phyloP scores from a whole-genome alignment of 345 rosid species.

The Citrus mangshanensis region DNA sequence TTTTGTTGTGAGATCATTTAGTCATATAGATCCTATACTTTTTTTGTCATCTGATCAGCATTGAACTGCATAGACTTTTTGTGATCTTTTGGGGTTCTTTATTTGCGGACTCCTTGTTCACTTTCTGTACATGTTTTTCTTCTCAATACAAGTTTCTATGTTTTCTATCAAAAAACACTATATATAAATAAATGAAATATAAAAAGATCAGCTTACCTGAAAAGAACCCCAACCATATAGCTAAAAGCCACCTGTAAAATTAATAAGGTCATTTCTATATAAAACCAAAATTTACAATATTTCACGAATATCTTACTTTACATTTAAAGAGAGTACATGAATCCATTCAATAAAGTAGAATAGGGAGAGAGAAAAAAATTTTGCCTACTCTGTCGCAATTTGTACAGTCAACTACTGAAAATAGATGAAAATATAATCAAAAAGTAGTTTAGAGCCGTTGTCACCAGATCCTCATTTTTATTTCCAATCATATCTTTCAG shows the following conservation, averaged over 20 bases:
- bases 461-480: neutral
- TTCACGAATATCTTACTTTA: neutral
- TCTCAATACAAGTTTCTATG: too few species aligned
- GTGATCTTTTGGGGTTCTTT: too few species aligned
- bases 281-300: neutral
- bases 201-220: slow-evolving; percentile 54
- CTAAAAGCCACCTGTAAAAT: slow-evolving; percentile 74
- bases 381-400: neutral
- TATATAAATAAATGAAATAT: too few species aligned
- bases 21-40: too few species aligned
- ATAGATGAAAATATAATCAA: neutral
- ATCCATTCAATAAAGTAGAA: neutral
- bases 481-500: neutral
- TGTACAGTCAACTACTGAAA: neutral
- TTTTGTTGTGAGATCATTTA: too few species aligned
- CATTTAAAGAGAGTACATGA: neutral
- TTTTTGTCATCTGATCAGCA: too few species aligned
- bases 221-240: slow-evolving; percentile 76
- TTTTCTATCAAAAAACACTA: too few species aligned
- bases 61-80: too few species aligned
- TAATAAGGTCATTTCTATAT: slow-evolving; percentile 13
- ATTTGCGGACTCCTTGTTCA: too few species aligned
- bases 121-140: too few species aligned
- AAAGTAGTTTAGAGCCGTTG: neutral
- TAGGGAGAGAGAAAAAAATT: too few species aligned